Conservation (phyloP, 2,329 filamentous ascomycete genomes). For the Parastagonospora nodorum region DNA sequence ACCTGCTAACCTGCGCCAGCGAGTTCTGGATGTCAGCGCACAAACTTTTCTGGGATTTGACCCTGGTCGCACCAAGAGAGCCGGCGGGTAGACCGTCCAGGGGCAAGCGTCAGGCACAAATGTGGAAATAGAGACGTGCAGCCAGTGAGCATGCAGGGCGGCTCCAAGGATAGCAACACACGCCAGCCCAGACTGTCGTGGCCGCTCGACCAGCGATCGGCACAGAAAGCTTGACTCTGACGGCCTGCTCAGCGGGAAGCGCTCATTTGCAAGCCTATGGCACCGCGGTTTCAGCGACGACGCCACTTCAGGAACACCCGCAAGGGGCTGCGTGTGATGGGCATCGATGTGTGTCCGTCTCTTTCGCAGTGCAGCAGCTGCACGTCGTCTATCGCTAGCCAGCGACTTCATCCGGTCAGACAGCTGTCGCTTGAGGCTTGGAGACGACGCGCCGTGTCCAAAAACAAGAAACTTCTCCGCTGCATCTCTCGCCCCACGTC, state of each 20-base stretch:
- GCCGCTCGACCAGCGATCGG: slow-evolving; percentile 23
- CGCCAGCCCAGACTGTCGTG: slow-evolving; percentile 10
- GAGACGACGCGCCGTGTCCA: not conserved
- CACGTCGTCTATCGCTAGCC: slow-evolving; percentile 4
- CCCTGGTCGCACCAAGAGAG: slow-evolving; percentile 24
- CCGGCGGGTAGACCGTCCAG: slow-evolving; percentile 20
- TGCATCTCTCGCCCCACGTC: not conserved
- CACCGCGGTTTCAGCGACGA: slow-evolving; percentile 35
- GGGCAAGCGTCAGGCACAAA: slow-evolving; percentile 25
- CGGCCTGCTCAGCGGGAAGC: not conserved
- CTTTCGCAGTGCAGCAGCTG: not conserved
- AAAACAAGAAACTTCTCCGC: too few species aligned
- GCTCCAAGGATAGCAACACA: slow-evolving; percentile 11
- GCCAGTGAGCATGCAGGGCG: slow-evolving; percentile 16
- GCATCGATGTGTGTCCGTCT: not conserved
- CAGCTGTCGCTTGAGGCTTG: not conserved
- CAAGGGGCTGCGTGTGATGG: slow-evolving; percentile 13
- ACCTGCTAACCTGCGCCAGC: slow-evolving; percentile 7
- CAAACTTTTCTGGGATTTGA: slow-evolving; percentile 30
- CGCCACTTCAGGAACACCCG: slow-evolving; percentile 15
- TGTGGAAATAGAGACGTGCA: slow-evolving; percentile 5
- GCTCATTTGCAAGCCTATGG: slow-evolving; percentile 1
- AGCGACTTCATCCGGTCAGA: slow-evolving; percentile 6
- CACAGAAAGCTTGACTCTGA: slow-evolving; percentile 32
- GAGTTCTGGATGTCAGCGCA: slow-evolving; percentile 21